Evolutionary conservation across 2,329 filamentous ascomycete genomes (phyloP).

Genomic region (Aspergillus pseudotamarii): DNA sequence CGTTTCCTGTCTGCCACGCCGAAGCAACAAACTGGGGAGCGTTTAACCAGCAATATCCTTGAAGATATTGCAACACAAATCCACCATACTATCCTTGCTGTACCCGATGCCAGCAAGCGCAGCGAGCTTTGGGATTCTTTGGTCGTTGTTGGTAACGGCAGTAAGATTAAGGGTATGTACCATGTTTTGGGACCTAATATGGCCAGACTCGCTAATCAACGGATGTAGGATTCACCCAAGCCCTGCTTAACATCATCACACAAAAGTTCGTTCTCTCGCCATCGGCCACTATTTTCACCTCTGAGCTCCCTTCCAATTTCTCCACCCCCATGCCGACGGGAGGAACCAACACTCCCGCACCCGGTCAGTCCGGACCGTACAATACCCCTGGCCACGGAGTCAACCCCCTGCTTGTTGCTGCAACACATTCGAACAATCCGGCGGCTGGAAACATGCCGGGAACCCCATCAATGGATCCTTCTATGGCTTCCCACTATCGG

Average conservation of each 20-base stretch:
- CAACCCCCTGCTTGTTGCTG: constrained; percentile 89
- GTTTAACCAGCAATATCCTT: constrained; percentile 64
- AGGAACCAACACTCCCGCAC: constrained; percentile 78
- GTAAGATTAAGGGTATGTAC: constrained; percentile 59
- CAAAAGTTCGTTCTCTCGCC: constrained; percentile 89
- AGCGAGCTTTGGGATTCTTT: constrained; percentile 89
- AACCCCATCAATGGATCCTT: constrained; percentile 40
- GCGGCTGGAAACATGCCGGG: constrained; percentile 38
- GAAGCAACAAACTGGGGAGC: constrained; percentile 33
- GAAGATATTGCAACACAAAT: constrained; percentile 83
- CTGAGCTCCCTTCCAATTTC: constrained; percentile 90
- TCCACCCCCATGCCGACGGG: constrained; percentile 89
- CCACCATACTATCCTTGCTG: constrained; percentile 78
- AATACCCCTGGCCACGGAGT: constrained; percentile 65
- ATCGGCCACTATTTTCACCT: constrained; percentile 94
- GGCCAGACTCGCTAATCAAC: not conserved
- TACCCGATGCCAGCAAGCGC: constrained; percentile 82
- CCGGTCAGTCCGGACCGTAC: constrained; percentile 51
- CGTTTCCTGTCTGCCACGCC: constrained; percentile 61
- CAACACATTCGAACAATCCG: constrained; percentile 61
- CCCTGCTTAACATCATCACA: constrained; percentile 76
- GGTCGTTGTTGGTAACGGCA: constrained; percentile 88
- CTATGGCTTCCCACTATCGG: constrained; percentile 48
- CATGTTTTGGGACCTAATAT: constrained; percentile 13
- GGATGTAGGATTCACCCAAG: constrained; percentile 76